These are phyloP conservation scores for Clarireedia hainanense DNA, from an alignment of 2,329 filamentous ascomycete genomes.

Conservation along the genomic window DNA sequence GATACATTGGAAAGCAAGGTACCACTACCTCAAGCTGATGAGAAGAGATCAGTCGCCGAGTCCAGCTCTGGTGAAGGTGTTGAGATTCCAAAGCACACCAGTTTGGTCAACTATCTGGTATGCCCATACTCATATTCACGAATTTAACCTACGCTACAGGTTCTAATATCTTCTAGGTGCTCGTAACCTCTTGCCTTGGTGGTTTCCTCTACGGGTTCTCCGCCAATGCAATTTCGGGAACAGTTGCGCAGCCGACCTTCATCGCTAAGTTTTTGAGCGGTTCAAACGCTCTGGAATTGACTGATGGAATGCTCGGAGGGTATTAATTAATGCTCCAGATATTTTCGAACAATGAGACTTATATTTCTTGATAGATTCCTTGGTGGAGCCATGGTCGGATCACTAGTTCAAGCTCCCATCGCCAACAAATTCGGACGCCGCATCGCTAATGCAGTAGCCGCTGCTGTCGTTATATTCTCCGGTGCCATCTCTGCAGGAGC, in stretches of 20 bases:
- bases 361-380: not conserved
- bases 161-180: not conserved
- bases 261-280: slow-evolving; percentile 1
- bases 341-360: not conserved
- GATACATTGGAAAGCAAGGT: not conserved
- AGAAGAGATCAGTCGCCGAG: not conserved
- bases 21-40: not conserved
- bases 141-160: not conserved
- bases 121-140: not conserved
- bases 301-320: slow-evolving; percentile 5
- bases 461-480: slow-evolving; percentile 13
- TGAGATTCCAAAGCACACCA: slow-evolving; percentile 2
- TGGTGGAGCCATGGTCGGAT: not conserved
- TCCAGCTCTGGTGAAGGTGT: not conserved
- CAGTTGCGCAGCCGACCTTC: slow-evolving; percentile 3
- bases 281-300: slow-evolving; percentile 1
- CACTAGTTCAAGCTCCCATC: slow-evolving; percentile 3
- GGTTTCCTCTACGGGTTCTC: slow-evolving; percentile 1
- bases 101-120: slow-evolving; percentile 3
- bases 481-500: slow-evolving; percentile 17
- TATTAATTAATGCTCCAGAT: not conserved
- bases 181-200: slow-evolving; percentile 5
- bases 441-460: slow-evolving; percentile 10
- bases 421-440: not conserved
- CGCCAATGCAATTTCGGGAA: slow-evolving; percentile 1